Evolutionary conservation across 768 basidiomycete genomes (phyloP), one percentile per base, ranked within the genome.

Genomic region (Auriscalpium vulgare): DNA sequence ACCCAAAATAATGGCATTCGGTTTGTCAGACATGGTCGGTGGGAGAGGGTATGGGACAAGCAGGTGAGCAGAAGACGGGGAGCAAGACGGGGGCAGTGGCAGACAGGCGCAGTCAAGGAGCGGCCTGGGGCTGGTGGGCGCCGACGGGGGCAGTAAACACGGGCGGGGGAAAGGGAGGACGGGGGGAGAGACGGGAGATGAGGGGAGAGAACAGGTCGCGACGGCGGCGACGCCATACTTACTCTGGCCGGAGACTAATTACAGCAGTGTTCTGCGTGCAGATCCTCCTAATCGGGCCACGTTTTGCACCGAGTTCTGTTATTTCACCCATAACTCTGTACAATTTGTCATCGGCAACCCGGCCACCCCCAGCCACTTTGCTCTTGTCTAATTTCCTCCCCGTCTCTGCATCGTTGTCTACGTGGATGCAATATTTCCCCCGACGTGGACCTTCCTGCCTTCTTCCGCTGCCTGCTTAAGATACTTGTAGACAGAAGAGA

Each of bases 1-100:
- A 91, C 90, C 90, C 62, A 90, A 85, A 61, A 92, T 84, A 63
- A 92, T 78, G 43, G 79, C 89, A 69, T 72, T 82, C 13, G 88
- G 88, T 59, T 78, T 81, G 45, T 66, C 67, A 53, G 76, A 63
- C 78, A 77, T 78, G 51, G 56, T 51, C 51, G 55, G 53, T 44
- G 54, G 45, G 49, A 50, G 48, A 14, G 53, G 45, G 53, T 17
- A 34, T 50, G 53, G 58, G 57, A 58, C 54, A 54, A 49, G 50
- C 37, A 43, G 19, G 53, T 21, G 50, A 47, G 37, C 19, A 43
- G 52, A 29, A 49, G 50, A 56, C 36, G 45, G 19, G 55, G 51
- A 53, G 54, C 56, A 47, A 53, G 55, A 57, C 52, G 60, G 40
- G 59, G 63, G 59, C 63, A 62, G 65, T 60, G 65, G 56, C 64